Conservation (phyloP, 345 rosid genomes). For the Psidium friedrichsthalianum region DNA sequence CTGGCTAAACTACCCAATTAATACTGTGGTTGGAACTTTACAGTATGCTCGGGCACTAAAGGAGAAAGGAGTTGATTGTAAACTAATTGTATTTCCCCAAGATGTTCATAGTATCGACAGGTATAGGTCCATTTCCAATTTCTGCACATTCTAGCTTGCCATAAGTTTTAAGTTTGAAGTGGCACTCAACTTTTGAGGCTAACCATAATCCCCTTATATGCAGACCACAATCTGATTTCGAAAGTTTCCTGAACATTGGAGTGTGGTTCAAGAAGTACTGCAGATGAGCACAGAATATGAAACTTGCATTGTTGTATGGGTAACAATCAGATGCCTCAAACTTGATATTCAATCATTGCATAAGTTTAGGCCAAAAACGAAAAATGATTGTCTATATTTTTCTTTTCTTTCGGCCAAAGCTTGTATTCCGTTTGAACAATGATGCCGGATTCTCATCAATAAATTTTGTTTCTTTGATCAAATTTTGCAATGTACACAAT, state of each 20-base stretch:
- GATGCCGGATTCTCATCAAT: background rate
- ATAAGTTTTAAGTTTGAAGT: background rate
- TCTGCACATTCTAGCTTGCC: background rate
- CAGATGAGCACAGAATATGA: background rate
- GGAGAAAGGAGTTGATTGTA: slow-evolving; percentile 74
- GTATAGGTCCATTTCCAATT: slow-evolving; percentile 15
- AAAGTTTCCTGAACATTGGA: slow-evolving; percentile 71
- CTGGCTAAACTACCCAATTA: background rate
- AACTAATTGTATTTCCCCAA: slow-evolving; percentile 54
- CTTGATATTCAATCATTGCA: background rate
- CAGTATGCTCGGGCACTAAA: slow-evolving; percentile 72
- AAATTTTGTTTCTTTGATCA: background rate
- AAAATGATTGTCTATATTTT: background rate
- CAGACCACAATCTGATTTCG: slow-evolving; percentile 83
- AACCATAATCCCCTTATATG: slow-evolving; percentile 9
- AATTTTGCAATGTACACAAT: background rate
- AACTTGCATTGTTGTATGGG: background rate
- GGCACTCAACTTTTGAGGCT: background rate
- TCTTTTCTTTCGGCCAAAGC: no score
- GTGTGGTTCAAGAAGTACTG: slow-evolving; percentile 58
- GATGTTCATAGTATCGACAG: slow-evolving; percentile 66
- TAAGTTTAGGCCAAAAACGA: background rate
- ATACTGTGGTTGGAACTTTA: slow-evolving; percentile 1
- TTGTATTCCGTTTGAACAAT: background rate
- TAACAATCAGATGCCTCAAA: background rate